These are phyloP conservation scores for Avena insularis DNA, from an alignment of 176 grass and related monocot species.

Conservation along the genomic window DNA sequence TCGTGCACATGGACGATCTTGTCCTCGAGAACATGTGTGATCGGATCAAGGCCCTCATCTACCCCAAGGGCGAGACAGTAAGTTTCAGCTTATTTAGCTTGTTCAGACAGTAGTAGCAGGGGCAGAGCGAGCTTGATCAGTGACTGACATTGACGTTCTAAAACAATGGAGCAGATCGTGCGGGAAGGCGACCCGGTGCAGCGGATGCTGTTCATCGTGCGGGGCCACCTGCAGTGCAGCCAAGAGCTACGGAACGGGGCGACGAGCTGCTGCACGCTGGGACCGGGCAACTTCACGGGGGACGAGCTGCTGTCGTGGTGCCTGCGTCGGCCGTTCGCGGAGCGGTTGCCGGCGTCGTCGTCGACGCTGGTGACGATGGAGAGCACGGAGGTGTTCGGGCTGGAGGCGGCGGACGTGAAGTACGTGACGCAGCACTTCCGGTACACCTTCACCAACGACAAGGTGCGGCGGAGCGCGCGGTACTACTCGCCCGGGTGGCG, in stretches of 20 bases:
- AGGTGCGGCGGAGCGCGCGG: slow-evolving; percentile 72
- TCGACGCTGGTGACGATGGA: slow-evolving; percentile 72
- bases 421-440: slow-evolving; percentile 97
- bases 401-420: slow-evolving; percentile 79
- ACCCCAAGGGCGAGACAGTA: slow-evolving; percentile 79
- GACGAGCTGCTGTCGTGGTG: slow-evolving; percentile 98
- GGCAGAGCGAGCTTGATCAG: neutral
- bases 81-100: neutral
- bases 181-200: slow-evolving; percentile 76
- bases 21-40: slow-evolving; percentile 99
- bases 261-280: slow-evolving; percentile 83
- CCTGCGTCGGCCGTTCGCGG: slow-evolving; percentile 74
- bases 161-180: slow-evolving; percentile 51
- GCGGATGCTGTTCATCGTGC: slow-evolving; percentile 90
- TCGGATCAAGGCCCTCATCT: slow-evolving; percentile 69
- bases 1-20: slow-evolving; percentile 94
- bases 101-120: too few species aligned
- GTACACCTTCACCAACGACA: slow-evolving; percentile 86
- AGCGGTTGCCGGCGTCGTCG: slow-evolving; percentile 77
- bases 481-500: slow-evolving; percentile 97
- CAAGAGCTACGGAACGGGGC: slow-evolving; percentile 76
- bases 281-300: slow-evolving; percentile 87
- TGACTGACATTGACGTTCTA: neutral
- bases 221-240: slow-evolving; percentile 82
- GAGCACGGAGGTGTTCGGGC: slow-evolving; percentile 85